A percentile compares a stretch with the other conserved stretches of the same genome.
These are phyloP conservation scores for Xylariaceae sp. DNA, from an alignment of 2,329 filamentous ascomycete genomes.

Conservation along the genomic window DNA sequence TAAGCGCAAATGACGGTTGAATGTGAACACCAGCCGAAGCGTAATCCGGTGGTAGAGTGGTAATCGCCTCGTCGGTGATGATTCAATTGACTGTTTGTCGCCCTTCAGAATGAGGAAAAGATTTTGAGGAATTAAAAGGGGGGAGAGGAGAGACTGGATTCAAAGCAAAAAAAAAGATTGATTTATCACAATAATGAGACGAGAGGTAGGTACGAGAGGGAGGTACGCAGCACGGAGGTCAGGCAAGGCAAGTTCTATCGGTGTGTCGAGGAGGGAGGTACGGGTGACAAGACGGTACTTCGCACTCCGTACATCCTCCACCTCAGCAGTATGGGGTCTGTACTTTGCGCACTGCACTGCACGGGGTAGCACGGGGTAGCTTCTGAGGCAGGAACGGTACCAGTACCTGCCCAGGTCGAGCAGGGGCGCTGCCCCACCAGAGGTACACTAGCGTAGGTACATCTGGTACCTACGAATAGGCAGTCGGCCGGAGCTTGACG, in stretches of 20 bases:
- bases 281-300: conserved; percentile 2
- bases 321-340: too few relatives aligned
- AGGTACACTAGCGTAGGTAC: not conserved
- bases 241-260: conserved; percentile 1
- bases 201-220: too few relatives aligned
- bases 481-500: not conserved
- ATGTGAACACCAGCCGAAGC: conserved; percentile 2
- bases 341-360: too few relatives aligned
- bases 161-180: conserved; percentile 10
- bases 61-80: conserved; percentile 5
- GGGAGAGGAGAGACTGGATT: conserved; percentile 15
- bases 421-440: not conserved
- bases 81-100: conserved; percentile 16
- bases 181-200: conserved; percentile 17
- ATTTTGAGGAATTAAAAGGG: conserved; percentile 14
- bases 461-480: not conserved
- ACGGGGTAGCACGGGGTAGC: too few relatives aligned
- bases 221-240: conserved; percentile 6
- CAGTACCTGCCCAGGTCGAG: not conserved
- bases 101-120: conserved; percentile 7
- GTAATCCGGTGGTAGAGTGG: conserved; percentile 8
- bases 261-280: not conserved
- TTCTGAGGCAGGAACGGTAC: not conserved
- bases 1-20: conserved; percentile 24
- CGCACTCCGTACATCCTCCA: not conserved